phyloP scores from a whole-genome alignment of 1,284 basidiomycete genomes.

The Sutorius eximius region DNA sequence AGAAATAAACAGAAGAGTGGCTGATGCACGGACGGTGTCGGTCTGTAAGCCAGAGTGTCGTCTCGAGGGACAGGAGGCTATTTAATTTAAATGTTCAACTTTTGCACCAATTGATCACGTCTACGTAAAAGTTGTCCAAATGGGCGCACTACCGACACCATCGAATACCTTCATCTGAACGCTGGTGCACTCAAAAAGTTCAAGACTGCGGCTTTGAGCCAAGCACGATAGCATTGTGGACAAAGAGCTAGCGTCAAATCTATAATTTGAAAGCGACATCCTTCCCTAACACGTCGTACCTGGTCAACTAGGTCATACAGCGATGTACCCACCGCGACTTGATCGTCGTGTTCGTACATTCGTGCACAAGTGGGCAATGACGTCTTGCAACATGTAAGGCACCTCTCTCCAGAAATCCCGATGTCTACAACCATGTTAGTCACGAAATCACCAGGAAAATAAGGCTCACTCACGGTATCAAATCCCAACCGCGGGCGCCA shows the following conservation, averaged over 20 bases:
- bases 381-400: conserved; percentile 77
- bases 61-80: conserved; percentile 26
- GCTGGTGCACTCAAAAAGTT: neutral
- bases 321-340: conserved; percentile 69
- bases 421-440: conserved; percentile 49
- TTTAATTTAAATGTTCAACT: conserved; percentile 22
- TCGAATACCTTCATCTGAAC: neutral
- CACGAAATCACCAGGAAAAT: neutral
- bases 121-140: conserved; percentile 17
- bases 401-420: conserved; percentile 87
- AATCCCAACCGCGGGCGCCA: conserved; percentile 73
- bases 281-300: neutral
- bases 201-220: neutral
- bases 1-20: neutral
- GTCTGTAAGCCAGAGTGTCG: conserved; percentile 3
- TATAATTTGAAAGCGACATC: conserved; percentile 6
- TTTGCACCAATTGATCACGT: conserved; percentile 10
- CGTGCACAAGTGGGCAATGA: conserved; percentile 73
- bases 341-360: conserved; percentile 65
- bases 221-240: conserved; percentile 1
- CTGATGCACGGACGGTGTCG: neutral
- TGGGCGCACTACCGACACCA: neutral
- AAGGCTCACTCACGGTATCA: conserved; percentile 65
- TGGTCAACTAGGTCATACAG: conserved; percentile 49
- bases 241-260: conserved; percentile 10